Conservation (phyloP, 208 protist species). For the Acanthamoeba culbertsoni region DNA sequence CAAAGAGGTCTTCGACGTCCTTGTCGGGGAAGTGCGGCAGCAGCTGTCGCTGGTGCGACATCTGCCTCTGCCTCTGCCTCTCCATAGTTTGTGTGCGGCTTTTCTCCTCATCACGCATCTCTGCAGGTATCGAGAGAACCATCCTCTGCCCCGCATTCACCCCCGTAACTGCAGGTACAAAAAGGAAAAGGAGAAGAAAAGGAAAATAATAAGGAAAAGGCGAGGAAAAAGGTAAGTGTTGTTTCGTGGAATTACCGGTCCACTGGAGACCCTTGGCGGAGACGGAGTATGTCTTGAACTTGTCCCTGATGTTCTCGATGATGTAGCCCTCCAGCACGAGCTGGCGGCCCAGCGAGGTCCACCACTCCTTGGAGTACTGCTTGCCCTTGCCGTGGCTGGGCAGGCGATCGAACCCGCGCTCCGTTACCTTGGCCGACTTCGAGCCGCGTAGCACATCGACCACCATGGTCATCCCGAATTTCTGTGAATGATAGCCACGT, state of each 20-base stretch:
- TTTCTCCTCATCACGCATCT: not conserved
- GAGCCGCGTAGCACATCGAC: conserved; percentile 1
- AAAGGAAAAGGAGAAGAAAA: not conserved
- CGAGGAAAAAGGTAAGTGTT: too few species aligned
- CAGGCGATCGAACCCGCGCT: conserved; percentile 19
- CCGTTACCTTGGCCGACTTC: not conserved
- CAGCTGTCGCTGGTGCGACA: not conserved
- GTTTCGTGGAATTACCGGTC: not conserved
- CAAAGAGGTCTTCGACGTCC: not conserved
- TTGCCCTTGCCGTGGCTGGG: not conserved
- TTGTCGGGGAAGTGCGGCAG: not conserved
- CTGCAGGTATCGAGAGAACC: not conserved
- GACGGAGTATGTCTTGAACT: not conserved
- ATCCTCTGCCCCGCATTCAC: not conserved
- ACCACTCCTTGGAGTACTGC: conserved; percentile 1
- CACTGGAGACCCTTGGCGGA: not conserved
- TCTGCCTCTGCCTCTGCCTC: not conserved
- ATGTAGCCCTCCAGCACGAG: not conserved
- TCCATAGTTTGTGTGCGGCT: not conserved
- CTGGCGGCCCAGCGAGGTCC: not conserved
- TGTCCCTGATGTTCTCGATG: not conserved
- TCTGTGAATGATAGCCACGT: not conserved
- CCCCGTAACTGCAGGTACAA: not conserved
- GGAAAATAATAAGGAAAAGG: not conserved
- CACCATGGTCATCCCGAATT: not conserved